Evolutionary conservation across 2,329 filamentous ascomycete species (phyloP).

Genomic region (Claviceps cyperi): DNA sequence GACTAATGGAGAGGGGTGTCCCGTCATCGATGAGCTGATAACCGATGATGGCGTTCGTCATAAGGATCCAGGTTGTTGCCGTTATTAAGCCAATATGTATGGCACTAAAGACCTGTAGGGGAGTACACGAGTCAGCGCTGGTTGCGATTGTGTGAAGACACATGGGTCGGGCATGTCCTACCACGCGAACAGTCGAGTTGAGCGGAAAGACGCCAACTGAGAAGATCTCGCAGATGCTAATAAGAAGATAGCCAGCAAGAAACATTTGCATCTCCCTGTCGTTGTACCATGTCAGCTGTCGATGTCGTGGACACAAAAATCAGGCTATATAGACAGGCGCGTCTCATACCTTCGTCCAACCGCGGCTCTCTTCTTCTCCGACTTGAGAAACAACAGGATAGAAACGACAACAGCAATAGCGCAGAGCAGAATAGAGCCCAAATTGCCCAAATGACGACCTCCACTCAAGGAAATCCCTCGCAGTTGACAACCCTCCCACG

Average conservation of each 20-base stretch:
- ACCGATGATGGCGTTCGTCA: constrained; percentile 84
- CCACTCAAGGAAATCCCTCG: constrained; percentile 58
- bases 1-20: constrained; percentile 65
- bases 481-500: constrained; percentile 58
- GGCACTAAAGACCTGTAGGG: constrained; percentile 61
- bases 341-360: constrained; percentile 69
- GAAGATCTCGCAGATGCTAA: constrained; percentile 93
- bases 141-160: neutral
- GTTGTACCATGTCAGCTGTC: constrained; percentile 5
- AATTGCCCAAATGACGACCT: constrained; percentile 57
- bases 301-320: neutral
- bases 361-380: constrained; percentile 81
- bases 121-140: constrained; percentile 41
- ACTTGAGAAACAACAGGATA: constrained; percentile 57
- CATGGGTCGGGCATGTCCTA: constrained; percentile 26
- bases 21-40: constrained; percentile 92
- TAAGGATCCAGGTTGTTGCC: constrained; percentile 77
- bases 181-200: constrained; percentile 52
- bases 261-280: constrained; percentile 92
- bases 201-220: constrained; percentile 82
- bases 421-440: constrained; percentile 82
- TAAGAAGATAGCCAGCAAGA: constrained; percentile 68
- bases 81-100: constrained; percentile 83
- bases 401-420: constrained; percentile 60
- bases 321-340: neutral